Conservation (phyloP, 164 flowering plant species). For the Santalum album region DNA sequence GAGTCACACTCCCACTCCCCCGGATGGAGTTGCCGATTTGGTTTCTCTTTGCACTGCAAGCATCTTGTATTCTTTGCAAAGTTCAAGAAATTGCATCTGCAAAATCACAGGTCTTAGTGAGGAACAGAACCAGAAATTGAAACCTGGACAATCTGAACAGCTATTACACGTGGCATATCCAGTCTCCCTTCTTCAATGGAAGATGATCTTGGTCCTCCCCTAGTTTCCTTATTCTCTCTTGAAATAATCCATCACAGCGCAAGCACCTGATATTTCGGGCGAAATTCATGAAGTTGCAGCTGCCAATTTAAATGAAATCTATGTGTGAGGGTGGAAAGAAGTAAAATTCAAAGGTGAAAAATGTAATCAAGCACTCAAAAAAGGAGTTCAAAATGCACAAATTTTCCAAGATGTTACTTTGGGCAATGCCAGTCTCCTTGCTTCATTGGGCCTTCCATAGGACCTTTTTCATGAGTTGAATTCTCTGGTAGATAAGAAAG, state of each 20-base stretch:
- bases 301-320: conserved; percentile 18
- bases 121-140: conserved; percentile 8
- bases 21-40: conserved; percentile 59
- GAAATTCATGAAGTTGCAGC: conserved; percentile 80
- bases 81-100: conserved; percentile 82
- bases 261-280: conserved; percentile 74
- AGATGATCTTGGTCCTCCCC: conserved; percentile 57
- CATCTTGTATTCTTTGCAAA: conserved; percentile 85
- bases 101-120: conserved; percentile 7
- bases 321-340: not conserved
- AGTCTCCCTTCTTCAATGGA: conserved; percentile 88
- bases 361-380: not conserved
- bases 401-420: conserved; percentile 32
- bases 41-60: conserved; percentile 68
- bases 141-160: not conserved
- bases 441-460: conserved; percentile 36
- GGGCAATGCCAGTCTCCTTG: conserved; percentile 86
- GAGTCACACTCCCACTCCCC: conserved; percentile 97
- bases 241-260: conserved; percentile 43
- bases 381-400: not conserved
- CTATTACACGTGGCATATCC: conserved; percentile 77
- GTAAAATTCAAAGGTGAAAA: not conserved
- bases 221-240: conserved; percentile 42
- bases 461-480: conserved; percentile 19
- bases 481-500: conserved; percentile 6